phyloP scores from a whole-genome alignment of 2,329 filamentous ascomycete species.

The Didymella sp. region DNA sequence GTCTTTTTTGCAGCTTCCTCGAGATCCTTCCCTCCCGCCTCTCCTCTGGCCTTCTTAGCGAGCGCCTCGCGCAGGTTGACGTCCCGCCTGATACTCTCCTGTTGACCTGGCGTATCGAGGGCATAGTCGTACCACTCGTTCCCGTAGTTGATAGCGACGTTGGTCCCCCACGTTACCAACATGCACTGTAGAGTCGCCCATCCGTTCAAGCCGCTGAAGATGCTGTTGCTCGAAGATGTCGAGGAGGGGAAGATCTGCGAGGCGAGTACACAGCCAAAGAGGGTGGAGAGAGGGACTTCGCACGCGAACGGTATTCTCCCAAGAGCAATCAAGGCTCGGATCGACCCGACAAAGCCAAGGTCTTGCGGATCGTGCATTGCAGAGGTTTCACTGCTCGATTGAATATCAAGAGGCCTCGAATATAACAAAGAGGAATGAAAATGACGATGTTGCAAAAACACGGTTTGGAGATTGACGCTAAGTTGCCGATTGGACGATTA shows the following conservation, averaged over 20 bases:
- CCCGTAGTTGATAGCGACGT: constrained; percentile 4
- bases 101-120: not conserved
- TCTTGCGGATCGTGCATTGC: not conserved
- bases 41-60: not conserved
- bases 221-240: not conserved
- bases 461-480: too few species aligned
- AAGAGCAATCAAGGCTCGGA: not conserved
- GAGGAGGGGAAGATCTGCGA: not conserved
- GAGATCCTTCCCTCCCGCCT: not conserved
- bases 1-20: not conserved
- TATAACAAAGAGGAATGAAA: not conserved
- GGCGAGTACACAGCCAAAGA: not conserved
- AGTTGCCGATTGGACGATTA: too few species aligned
- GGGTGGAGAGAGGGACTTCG: not conserved
- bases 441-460: too few species aligned
- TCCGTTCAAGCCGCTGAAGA: constrained; percentile 12
- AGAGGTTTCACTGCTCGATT: not conserved
- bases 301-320: not conserved
- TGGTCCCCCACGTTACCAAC: constrained; percentile 10
- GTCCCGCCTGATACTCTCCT: not conserved
- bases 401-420: not conserved
- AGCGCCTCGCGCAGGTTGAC: not conserved
- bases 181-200: constrained; percentile 12
- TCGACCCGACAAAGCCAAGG: not conserved
- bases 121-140: not conserved